phyloP scores from a whole-genome alignment of 1,284 basidiomycete species.

The Puccinia horiana region DNA sequence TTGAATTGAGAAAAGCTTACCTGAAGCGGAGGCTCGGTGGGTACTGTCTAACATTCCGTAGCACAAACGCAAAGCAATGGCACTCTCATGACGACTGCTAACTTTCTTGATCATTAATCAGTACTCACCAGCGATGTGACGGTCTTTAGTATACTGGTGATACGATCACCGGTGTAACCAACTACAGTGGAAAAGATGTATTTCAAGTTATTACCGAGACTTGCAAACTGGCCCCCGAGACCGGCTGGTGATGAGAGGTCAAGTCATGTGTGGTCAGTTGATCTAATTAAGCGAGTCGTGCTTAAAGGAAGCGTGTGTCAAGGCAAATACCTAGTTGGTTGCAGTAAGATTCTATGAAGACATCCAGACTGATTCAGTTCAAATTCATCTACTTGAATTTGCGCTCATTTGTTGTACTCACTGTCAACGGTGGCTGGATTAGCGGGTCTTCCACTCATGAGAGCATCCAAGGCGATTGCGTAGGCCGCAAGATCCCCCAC shows the following conservation, averaged over 20 bases:
- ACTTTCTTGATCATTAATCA: neutral
- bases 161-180: neutral
- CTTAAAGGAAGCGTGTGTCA: neutral
- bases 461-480: conserved; percentile 8
- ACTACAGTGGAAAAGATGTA: neutral
- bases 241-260: neutral
- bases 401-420: conserved; percentile 5
- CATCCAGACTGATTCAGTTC: neutral
- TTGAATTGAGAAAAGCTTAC: neutral
- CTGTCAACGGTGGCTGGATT: conserved; percentile 13
- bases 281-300: neutral
- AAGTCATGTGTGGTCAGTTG: neutral
- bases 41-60: neutral
- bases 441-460: conserved; percentile 36
- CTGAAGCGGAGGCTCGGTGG: neutral
- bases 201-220: conserved; percentile 1
- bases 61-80: neutral
- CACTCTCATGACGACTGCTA: neutral
- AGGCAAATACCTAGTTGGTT: neutral
- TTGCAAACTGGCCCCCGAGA: neutral
- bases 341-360: conserved; percentile 4
- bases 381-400: no score
- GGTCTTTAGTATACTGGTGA: neutral
- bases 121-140: conserved; percentile 7
- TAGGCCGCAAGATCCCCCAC: conserved; percentile 20